These are phyloP conservation scores for Arthonia radiata DNA, from an alignment of 495 filamentous ascomycete genomes.

Conservation along the genomic window DNA sequence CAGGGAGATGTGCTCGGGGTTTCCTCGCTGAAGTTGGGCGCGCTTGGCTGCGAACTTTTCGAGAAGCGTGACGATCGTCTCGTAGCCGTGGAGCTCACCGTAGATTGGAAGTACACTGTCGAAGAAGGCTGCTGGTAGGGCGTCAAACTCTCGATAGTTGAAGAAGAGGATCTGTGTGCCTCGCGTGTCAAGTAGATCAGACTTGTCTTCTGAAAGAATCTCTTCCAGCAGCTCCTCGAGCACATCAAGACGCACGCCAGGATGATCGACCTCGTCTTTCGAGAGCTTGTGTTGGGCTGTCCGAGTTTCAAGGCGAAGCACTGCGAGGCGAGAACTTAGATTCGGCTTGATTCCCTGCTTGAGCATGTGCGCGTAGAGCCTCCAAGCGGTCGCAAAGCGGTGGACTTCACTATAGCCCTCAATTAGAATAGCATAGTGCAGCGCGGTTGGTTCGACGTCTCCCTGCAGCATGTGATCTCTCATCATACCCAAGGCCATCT, in stretches of 20 bases:
- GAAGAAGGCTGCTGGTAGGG: constrained; percentile 19
- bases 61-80: too few species aligned
- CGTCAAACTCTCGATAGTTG: constrained; percentile 9
- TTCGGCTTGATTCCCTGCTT: constrained; percentile 19
- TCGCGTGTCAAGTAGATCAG: too few species aligned
- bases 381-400: constrained; percentile 25
- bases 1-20: too few species aligned
- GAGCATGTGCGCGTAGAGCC: constrained; percentile 26
- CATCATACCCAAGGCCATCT: constrained; percentile 42
- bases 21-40: too few species aligned
- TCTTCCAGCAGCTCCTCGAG: constrained; percentile 29
- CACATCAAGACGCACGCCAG: constrained; percentile 7
- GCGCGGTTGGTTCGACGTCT: constrained; percentile 29
- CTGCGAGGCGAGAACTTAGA: constrained; percentile 20
- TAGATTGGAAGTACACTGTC: constrained; percentile 32
- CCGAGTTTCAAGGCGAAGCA: constrained; percentile 17
- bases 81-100: constrained; percentile 35
- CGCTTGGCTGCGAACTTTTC: too few species aligned
- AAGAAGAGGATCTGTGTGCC: constrained; percentile 20
- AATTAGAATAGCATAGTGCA: constrained; percentile 60
- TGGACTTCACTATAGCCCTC: constrained; percentile 29
- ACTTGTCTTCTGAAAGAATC: too few species aligned
- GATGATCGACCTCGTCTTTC: background rate
- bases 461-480: constrained; percentile 28
- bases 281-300: background rate